Base-by-base conservation (phyloP, 371 early-diverging fungal genomes). In the Parasitella parasitica region DNA sequence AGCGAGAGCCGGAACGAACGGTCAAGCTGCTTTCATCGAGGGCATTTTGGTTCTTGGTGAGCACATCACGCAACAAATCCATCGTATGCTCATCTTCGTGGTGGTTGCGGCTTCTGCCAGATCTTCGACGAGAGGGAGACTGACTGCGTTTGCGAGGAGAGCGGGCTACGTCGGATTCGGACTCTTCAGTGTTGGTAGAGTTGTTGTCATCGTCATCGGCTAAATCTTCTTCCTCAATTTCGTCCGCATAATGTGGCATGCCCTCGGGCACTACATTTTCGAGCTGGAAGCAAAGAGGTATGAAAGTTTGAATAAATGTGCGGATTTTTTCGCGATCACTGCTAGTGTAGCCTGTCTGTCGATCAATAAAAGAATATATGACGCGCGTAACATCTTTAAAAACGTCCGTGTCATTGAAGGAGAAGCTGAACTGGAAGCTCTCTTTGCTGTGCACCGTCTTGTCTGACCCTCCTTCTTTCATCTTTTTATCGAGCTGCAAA, bases 271-370 rank as follows among this genome's bases (percentile, higher is more conserved):
- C 62, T 13, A 73, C 70, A 24, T 61, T 59, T 6, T 84, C 82
- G 15, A 91, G 60, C 34, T 84, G 87, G 70, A 93, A 91, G 64
- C 94, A 88, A 16, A 83, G 77, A 16, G 85, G 83, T 34, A 94
- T 84, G 70, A 95, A 90, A 9, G 82, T 82, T 32, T 78, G 77
- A 63, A 94, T 82, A 56, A 96, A 91, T n/a, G 82, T 82, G 26
- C 84, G 82, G 67, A 95, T 87, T 67, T 83, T 78, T 39, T 87
- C 88, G 48, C 90, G 80, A 61, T 92, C 92, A 7, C 75, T 75
- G 46, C 75, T 77, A 32, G 83, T 77, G 64, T 83, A 87, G 30
- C 78, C 80, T n/a, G 72, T 63, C 51, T 84, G 83, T 24, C 75
- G 63, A 41, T 83, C 83, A 13, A 86, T 73, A 59, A 70, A 78